Evolutionary conservation across 768 basidiomycete genomes (phyloP).

Genomic region (Tulasnella sp.): DNA sequence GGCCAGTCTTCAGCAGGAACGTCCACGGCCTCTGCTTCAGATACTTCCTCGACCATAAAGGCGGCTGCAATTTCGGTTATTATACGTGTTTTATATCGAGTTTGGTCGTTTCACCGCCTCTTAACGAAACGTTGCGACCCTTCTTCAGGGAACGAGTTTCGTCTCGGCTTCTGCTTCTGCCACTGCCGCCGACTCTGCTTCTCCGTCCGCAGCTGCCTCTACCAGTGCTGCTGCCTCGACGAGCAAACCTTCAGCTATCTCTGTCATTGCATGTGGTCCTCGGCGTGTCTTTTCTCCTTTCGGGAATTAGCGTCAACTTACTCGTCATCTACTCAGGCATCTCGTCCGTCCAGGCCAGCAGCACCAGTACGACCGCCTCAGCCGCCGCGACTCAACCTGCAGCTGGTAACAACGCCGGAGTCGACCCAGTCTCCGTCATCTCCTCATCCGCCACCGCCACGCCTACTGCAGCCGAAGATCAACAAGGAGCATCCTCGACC

Average conservation of each 20-base stretch:
- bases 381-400: slow-evolving; percentile 10
- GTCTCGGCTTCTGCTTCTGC: not conserved
- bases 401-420: not conserved
- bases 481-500: not conserved
- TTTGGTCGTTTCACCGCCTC: not conserved
- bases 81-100: not conserved
- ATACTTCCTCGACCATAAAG: not conserved
- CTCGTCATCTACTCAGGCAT: not conserved
- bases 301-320: too few relatives aligned
- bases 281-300: not conserved
- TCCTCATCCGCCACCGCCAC: not conserved
- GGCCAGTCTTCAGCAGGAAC: not conserved
- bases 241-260: not conserved
- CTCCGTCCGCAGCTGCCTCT: not conserved
- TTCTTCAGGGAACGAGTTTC: not conserved
- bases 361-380: not conserved
- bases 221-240: too few relatives aligned
- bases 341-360: not conserved
- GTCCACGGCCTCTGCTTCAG: not conserved
- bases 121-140: not conserved
- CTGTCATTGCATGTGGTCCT: not conserved
- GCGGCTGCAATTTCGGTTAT: not conserved
- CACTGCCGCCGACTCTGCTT: not conserved
- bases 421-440: not conserved
- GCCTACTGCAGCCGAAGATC: not conserved